phyloP scores from a whole-genome alignment of 2,329 filamentous ascomycete genomes.

The Colletotrichum cordylinicola region DNA sequence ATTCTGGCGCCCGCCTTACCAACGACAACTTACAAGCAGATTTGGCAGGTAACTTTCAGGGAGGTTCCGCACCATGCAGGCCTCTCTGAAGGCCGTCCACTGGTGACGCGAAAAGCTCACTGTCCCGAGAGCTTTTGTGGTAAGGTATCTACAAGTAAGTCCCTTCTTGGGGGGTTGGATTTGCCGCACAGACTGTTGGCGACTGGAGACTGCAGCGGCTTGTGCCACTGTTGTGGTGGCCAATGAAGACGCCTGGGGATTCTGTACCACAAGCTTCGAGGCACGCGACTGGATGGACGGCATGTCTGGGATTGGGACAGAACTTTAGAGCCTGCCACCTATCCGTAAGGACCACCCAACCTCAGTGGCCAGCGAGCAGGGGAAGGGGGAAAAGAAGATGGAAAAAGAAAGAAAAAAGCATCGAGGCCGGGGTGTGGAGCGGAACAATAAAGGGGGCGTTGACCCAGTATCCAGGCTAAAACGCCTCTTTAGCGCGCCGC shows the following conservation, averaged over 20 bases:
- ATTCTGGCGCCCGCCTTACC: neutral
- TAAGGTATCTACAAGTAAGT: neutral
- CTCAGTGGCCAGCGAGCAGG: neutral
- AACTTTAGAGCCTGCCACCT: neutral
- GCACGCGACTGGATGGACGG: conserved; percentile 15
- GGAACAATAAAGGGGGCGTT: neutral
- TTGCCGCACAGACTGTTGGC: conserved; percentile 14
- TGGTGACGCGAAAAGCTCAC: neutral
- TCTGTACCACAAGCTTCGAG: conserved; percentile 1
- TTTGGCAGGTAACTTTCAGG: neutral
- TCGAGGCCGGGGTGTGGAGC: neutral
- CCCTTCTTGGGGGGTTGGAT: neutral
- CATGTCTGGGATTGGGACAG: conserved; percentile 7
- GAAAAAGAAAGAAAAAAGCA: neutral
- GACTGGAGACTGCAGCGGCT: conserved; percentile 4
- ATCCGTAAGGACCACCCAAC: neutral
- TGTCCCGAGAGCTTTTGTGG: neutral
- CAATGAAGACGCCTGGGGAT: neutral
- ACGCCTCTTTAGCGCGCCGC: conserved; percentile 13
- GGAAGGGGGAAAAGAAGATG: neutral
- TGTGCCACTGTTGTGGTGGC: neutral
- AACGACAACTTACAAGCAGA: neutral
- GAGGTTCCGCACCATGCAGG: neutral
- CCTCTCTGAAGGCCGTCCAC: neutral
- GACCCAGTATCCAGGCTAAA: conserved; percentile 5